Base-by-base conservation (phyloP, 495 filamentous ascomycete species). In the Trichodelitschia bisporula region DNA sequence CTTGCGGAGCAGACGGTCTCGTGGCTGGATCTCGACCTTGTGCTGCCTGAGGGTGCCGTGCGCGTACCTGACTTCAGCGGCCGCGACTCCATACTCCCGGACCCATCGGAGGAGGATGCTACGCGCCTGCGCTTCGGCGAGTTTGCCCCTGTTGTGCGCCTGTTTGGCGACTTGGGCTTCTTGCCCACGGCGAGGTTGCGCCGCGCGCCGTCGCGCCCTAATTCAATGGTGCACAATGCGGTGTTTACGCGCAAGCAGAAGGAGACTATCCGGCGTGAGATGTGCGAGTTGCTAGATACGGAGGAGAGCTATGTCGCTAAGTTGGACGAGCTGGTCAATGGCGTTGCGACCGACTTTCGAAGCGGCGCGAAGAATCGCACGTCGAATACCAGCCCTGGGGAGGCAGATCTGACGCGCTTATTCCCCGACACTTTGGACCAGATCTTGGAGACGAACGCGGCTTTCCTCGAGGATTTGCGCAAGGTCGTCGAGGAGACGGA, bases 271-370 rank as follows among this genome's bases (percentile, higher is more conserved):
- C 69, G 82, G 30, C 67, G 77, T 37, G 82, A 90, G 43, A 73
- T 99, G 68, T 75, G 69, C 38, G 86, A 99, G 47, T 45, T 95
- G 34, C 63, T 90, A 16, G 78, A 90, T 41, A 99, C 86, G 0
- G 86, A 99, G 50, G 78, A 84, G 42, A 68, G 77, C 41, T 99
- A 93, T 50, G 79, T 95, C 19, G 55, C 60, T 44, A 90, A 91
- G 43, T 41, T 95, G 20, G 66, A 74, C 37, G 72, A 82, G 27
- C 56, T 97, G 28, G 69, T 89, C 26, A 68, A 75, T 31, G 66
- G 66, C 36, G 62, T 92, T 12, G 64, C 63, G 14, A 62, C 66
- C 30, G 76, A 84, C 30, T 80, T 75, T 43, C 69, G 68, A 19
- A 48, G 62, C 38, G 76, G 67, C 32, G 69, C 71, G 6, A 71